Conservation (phyloP, 2,329 filamentous ascomycete species). For the Xylaria sp. region DNA sequence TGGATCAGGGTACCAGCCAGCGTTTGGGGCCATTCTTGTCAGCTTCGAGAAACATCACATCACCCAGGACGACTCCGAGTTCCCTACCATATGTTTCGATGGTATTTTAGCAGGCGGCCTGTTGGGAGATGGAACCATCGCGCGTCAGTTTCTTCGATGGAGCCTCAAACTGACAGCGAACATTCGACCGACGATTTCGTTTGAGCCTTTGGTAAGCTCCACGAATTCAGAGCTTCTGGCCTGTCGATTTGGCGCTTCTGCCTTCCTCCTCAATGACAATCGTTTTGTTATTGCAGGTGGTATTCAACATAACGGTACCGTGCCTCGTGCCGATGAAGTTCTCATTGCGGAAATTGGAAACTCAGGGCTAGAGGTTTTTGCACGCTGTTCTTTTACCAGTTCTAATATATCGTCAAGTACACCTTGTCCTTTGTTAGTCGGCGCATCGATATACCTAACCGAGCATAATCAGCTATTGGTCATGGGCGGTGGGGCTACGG, state of each 20-base stretch:
- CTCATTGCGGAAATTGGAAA: slow-evolving; percentile 52
- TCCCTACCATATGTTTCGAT: slow-evolving; percentile 50
- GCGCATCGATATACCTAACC: slow-evolving; percentile 67
- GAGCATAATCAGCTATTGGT: slow-evolving; percentile 66
- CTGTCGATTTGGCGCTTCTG: slow-evolving; percentile 58
- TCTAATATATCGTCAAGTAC: background rate
- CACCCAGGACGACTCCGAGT: slow-evolving; percentile 29
- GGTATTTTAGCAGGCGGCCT: slow-evolving; percentile 82
- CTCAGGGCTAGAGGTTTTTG: slow-evolving; percentile 46
- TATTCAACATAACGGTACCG: slow-evolving; percentile 54
- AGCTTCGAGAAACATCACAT: slow-evolving; percentile 46
- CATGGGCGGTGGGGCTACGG: slow-evolving; percentile 81
- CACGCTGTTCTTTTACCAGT: slow-evolving; percentile 32
- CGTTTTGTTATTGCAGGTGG: slow-evolving; percentile 57
- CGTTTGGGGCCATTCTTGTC: slow-evolving; percentile 59
- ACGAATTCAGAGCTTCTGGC: slow-evolving; percentile 35
- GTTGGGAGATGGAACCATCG: slow-evolving; percentile 69
- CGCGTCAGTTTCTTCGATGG: slow-evolving; percentile 75
- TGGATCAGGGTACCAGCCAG: slow-evolving; percentile 50
- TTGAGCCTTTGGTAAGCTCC: slow-evolving; percentile 38
- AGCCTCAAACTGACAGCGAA: slow-evolving; percentile 51
- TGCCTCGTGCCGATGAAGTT: slow-evolving; percentile 64
- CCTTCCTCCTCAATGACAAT: slow-evolving; percentile 45
- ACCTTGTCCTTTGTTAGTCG: slow-evolving; percentile 75
- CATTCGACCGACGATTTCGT: slow-evolving; percentile 49